phyloP scores from a whole-genome alignment of 2,329 filamentous ascomycete species.

The Hypocreales sp. region DNA sequence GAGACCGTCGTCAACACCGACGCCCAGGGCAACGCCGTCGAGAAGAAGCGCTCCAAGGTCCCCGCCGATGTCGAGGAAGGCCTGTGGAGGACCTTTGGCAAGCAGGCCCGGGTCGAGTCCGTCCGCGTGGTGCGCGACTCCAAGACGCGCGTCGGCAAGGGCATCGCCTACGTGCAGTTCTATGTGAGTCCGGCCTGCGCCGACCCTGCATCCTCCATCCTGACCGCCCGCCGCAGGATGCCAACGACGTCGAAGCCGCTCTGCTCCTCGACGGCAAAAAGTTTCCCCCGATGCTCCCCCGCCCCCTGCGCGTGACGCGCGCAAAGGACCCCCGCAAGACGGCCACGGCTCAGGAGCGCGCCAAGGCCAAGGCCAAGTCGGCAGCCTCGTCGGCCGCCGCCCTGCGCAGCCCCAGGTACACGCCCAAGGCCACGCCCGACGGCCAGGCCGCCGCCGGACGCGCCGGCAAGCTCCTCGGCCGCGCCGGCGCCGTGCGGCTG shows the following conservation, averaged over 20 bases:
- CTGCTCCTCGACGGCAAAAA: slow-evolving; percentile 80
- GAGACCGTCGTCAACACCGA: slow-evolving; percentile 56
- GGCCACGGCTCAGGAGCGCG: slow-evolving; percentile 24
- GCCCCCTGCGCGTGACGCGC: slow-evolving; percentile 69
- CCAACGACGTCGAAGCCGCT: slow-evolving; percentile 80
- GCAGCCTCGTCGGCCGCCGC: slow-evolving; percentile 22
- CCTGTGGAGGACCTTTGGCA: slow-evolving; percentile 66
- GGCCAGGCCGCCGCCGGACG: slow-evolving; percentile 59
- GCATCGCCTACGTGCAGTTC: slow-evolving; percentile 96
- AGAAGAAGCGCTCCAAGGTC: slow-evolving; percentile 58
- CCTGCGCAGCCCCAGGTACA: slow-evolving; percentile 37
- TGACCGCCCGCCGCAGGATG: slow-evolving; percentile 34
- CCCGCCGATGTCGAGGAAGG: slow-evolving; percentile 87
- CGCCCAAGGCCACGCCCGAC: slow-evolving; percentile 53
- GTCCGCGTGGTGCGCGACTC: slow-evolving; percentile 85
- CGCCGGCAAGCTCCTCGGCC: slow-evolving; percentile 58
- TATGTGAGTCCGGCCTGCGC: slow-evolving; percentile 29
- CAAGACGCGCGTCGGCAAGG: slow-evolving; percentile 86
- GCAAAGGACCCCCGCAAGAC: slow-evolving; percentile 62
- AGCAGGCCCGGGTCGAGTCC: slow-evolving; percentile 71
- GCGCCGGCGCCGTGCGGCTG: slow-evolving; percentile 42
- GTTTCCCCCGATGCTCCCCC: slow-evolving; percentile 86
- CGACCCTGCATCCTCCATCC: neutral
- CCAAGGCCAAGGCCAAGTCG: slow-evolving; percentile 15
- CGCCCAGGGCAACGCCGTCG: slow-evolving; percentile 48